Conservation (phyloP, 2,329 filamentous ascomycete species). For the Nemania diffusa region DNA sequence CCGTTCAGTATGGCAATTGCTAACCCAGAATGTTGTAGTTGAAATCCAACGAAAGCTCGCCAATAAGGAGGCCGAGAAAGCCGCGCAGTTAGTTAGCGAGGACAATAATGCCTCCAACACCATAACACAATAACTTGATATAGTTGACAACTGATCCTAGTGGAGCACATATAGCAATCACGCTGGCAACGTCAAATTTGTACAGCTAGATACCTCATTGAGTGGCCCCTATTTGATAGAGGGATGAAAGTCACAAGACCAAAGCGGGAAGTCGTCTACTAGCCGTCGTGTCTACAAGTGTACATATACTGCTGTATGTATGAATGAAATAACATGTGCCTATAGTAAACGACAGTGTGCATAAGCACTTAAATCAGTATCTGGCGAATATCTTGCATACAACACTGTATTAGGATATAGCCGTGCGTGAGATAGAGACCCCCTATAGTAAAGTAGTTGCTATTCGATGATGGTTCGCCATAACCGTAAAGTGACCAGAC, state of each 20-base stretch:
- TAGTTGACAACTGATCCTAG: not conserved
- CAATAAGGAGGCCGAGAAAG: slow-evolving; percentile 37
- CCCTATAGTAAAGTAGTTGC: no score
- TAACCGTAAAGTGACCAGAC: no score
- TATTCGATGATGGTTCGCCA: no score
- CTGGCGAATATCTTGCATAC: not conserved
- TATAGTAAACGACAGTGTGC: slow-evolving; percentile 19
- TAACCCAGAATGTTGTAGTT: slow-evolving; percentile 20
- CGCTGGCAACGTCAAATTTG: not conserved
- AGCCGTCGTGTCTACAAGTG: slow-evolving; percentile 2
- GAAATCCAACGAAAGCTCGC: slow-evolving; percentile 20
- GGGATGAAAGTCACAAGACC: not conserved
- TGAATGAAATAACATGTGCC: slow-evolving; percentile 29
- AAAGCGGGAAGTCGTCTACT: not conserved
- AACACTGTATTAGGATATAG: no score
- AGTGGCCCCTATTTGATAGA: not conserved
- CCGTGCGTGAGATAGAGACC: no score
- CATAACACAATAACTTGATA: not conserved
- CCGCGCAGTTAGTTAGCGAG: not conserved
- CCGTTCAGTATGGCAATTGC: not conserved
- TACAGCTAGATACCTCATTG: no score
- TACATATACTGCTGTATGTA: slow-evolving; percentile 32
- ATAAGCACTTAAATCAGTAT: not conserved
- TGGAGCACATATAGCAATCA: not conserved
- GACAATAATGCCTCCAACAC: not conserved